Evolutionary conservation across 305 asterid genomes (phyloP), one percentile per base, ranked within the genome.

Genomic region (Plantago coronopus): DNA sequence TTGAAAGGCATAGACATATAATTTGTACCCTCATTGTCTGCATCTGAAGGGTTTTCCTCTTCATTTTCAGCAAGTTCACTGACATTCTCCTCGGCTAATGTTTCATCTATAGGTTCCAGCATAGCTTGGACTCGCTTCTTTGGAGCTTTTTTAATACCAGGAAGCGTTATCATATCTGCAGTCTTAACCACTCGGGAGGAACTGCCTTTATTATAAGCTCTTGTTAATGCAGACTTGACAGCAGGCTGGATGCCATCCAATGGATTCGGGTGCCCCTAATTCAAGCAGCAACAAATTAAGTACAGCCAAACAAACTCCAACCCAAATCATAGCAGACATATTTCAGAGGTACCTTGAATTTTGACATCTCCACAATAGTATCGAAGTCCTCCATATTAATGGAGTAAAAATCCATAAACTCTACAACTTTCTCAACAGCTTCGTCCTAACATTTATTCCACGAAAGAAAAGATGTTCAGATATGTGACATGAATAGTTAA

Each of bases 91-190:
- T 75, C 80, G 0, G 65, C 75, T 66, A 65, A 42, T 54, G 75
- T 66, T 37, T 85, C 97, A 20, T 87, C 95, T 9, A 74, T 65
- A 20, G 96, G 99, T 79, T 93, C 99, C 54, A 94, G 78, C 95
- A 89, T 90, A 13, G 97, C 97, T 53, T 90, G 95, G 72, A 94
- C 81, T 64, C 99, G 83, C 72, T 94, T 94, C 78, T 82, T 85
- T 16, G 91, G 97, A 45, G 86, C 93, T 76, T 90, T 94, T 57
- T 82, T 94, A 7, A 87, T 63, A 57, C 97, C 97, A 63, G 97
- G 96, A 73, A 94, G 87, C 2, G 81, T 83, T 59, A 94, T 77
- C 67, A 94, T 70, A 79, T 90, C 97, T 37, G 97, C 97, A 69
- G 95, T 69, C 46, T 86, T 77, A 62, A 94, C 70, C 61, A 80